A percentile compares a stretch with the other conserved stretches of the same genome.
phyloP scores from a whole-genome alignment of 768 basidiomycete species.

The Crassisporium funariophilum region DNA sequence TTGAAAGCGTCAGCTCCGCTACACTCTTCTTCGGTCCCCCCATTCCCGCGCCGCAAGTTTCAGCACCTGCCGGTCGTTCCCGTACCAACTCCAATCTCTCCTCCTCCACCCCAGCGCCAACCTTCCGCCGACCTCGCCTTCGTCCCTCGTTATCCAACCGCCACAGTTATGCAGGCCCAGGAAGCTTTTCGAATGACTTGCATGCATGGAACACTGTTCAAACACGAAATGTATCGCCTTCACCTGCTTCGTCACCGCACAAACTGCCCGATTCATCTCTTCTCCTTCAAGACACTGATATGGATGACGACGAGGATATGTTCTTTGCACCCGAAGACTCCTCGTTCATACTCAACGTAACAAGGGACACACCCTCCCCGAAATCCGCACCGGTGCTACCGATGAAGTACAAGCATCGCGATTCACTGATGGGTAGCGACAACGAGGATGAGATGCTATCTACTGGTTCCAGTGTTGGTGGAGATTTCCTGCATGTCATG shows the following conservation, averaged over 20 bases:
- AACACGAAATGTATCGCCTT: constrained; percentile 38
- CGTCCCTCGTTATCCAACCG: constrained; percentile 46
- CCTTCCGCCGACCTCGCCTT: constrained; percentile 12
- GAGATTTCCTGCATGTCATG: constrained; percentile 40
- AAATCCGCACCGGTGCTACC: constrained; percentile 48
- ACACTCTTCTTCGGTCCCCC: constrained; percentile 71
- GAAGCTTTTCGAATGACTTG: constrained; percentile 27
- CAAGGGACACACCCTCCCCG: constrained; percentile 60
- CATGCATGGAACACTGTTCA: constrained; percentile 45
- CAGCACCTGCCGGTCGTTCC: constrained; percentile 27
- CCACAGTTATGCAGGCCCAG: constrained; percentile 67
- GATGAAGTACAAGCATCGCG: constrained; percentile 71
- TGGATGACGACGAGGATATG: constrained; percentile 51
- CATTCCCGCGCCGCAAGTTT: constrained; percentile 34
- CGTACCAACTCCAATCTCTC: constrained; percentile 28
- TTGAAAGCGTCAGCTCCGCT: constrained; percentile 58
- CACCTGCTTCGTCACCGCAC: constrained; percentile 54
- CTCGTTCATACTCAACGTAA: constrained; percentile 60
- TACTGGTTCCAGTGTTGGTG: constrained; percentile 22
- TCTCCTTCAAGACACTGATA: constrained; percentile 36
- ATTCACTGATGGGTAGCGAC: constrained; percentile 67
- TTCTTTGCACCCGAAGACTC: constrained; percentile 53
- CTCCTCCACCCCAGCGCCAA: constrained; percentile 13
- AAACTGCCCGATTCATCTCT: constrained; percentile 21
- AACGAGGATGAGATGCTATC: constrained; percentile 49